Base-by-base conservation (phyloP, 2,329 filamentous ascomycete genomes). In the Beauveria scarabaeidicola region DNA sequence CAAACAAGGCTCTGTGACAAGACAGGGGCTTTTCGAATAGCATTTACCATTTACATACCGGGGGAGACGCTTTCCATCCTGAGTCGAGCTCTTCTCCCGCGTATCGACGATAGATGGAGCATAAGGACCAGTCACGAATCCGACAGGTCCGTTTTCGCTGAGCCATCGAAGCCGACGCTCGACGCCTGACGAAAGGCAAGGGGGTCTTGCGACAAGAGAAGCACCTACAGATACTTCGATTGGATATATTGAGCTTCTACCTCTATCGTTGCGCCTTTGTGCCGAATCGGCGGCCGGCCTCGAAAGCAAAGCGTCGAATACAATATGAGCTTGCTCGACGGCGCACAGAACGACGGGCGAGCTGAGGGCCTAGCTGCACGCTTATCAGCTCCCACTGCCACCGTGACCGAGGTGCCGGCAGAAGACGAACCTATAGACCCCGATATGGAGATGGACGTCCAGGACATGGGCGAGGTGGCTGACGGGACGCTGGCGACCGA, bases 381-480 rank as follows among this genome's bases (percentile, higher is more conserved):
- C 29, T 13, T 27, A n/a, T 15, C 13, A 19, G 53, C 43, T 48
- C 53, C 56, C 19, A 44, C 27, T 15, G 19, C 56, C 47, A 29
- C 56, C 8, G 27, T 41, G 13, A 52, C 38, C 40, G 47, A 48
- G n/a, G 40, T 52, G 19, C 10, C 46, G 25, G 47, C 48, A 11
- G 56, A 44, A 11, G 47, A 46, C 56, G 57, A 53, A 9, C 19
- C 27, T 9, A 41, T 17, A 6, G 27, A 43, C 17, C 27, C 57
- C 13, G 40, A 32, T 3, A 44, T 46, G 21, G 48, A 52, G 5
- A 58, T 55, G 38, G 60, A 58, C 25, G 60, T 61, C 29, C 13
- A 58, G 53, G 60, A 79, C 61, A 75, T 76, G 29, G 75, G 75
- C 8, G 69, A 76, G 40, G 64, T 69, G 41, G 63, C 66, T 29